phyloP scores from a whole-genome alignment of 768 basidiomycete genomes.

The Clitopilus hobsonii region DNA sequence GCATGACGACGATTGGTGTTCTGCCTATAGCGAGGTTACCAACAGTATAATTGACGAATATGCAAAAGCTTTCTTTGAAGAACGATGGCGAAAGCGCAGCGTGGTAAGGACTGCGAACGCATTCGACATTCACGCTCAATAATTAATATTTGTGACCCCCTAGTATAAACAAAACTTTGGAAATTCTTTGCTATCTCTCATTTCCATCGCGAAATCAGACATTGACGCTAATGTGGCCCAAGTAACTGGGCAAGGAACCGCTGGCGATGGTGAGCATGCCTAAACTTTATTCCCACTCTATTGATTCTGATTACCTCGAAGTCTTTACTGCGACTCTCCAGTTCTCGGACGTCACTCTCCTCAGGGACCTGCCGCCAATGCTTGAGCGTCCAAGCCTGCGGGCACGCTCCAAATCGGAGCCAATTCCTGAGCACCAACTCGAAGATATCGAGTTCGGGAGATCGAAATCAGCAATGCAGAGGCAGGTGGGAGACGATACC shows the following conservation, averaged over 20 bases:
- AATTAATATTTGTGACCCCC: neutral
- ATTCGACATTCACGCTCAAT: neutral
- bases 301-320: neutral
- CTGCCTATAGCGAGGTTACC: constrained; percentile 2
- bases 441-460: neutral
- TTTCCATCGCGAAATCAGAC: neutral
- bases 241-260: neutral
- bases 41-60: constrained; percentile 8
- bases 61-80: constrained; percentile 3
- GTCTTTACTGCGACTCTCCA: neutral
- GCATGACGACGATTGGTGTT: constrained; percentile 10
- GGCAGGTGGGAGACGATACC: neutral
- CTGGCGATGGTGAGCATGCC: neutral
- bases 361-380: neutral
- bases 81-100: neutral
- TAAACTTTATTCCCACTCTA: neutral
- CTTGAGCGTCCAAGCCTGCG: neutral
- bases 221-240: no score
- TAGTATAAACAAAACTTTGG: neutral
- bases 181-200: neutral
- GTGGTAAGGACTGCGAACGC: neutral
- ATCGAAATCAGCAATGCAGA: neutral
- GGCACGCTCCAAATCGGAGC: neutral
- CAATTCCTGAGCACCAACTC: neutral
- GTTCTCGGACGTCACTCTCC: neutral